Evolutionary conservation across 768 basidiomycete genomes (phyloP).

Genomic region (Naganishia vaughanmartiniae): DNA sequence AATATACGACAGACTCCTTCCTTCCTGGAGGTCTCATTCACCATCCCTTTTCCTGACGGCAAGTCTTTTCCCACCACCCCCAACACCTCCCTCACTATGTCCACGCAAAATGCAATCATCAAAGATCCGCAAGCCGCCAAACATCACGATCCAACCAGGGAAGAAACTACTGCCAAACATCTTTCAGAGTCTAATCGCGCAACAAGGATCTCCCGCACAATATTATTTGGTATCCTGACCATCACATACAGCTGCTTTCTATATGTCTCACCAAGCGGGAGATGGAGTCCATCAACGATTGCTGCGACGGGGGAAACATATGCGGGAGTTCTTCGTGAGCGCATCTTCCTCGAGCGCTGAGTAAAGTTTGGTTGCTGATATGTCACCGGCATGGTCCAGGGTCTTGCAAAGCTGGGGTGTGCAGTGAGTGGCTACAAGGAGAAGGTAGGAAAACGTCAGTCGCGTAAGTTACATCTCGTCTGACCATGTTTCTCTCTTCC

Average conservation of each 20-base stretch:
- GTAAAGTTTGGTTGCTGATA: neutral
- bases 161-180: neutral
- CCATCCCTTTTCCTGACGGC: neutral
- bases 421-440: constrained; percentile 1
- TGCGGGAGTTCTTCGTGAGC: neutral
- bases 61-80: neutral
- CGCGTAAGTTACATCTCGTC: neutral
- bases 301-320: neutral
- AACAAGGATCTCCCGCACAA: neutral
- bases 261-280: neutral
- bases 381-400: neutral
- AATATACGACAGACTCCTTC: no score
- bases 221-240: neutral
- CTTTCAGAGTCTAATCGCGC: neutral
- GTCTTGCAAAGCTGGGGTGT: neutral
- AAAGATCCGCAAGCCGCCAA: no score
- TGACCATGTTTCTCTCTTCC: neutral
- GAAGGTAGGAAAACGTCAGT: neutral
- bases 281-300: neutral
- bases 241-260: neutral
- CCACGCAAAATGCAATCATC: neutral
- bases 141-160: neutral
- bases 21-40: neutral
- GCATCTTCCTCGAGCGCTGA: neutral
- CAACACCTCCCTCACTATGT: neutral